Conservation (phyloP, 2,329 filamentous ascomycete genomes). For the Stagonosporopsis vannaccii region DNA sequence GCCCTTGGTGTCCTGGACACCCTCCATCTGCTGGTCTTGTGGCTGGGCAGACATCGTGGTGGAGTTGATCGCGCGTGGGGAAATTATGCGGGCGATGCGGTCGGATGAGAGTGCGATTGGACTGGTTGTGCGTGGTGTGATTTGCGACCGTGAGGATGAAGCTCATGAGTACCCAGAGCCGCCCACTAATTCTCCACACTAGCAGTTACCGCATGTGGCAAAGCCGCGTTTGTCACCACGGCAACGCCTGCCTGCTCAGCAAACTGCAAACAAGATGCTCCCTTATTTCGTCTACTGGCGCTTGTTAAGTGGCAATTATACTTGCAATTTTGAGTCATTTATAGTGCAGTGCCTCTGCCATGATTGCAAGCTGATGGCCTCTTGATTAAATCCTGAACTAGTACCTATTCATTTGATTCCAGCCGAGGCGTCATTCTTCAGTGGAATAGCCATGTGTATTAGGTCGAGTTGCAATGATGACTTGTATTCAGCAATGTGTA, state of each 20-base stretch:
- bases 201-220: slow-evolving; percentile 12
- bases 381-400: too few relatives aligned
- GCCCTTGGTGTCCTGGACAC: slow-evolving; percentile 68
- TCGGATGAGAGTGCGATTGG: slow-evolving; percentile 25
- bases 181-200: slow-evolving; percentile 15
- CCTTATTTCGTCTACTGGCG: neutral
- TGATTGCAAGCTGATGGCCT: neutral
- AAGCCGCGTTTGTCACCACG: slow-evolving; percentile 16
- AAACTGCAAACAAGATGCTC: slow-evolving; percentile 16
- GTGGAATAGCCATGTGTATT: too few relatives aligned
- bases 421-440: too few relatives aligned
- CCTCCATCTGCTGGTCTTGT: slow-evolving; percentile 49
- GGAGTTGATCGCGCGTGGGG: slow-evolving; percentile 9
- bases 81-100: slow-evolving; percentile 22
- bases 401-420: too few relatives aligned
- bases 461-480: too few relatives aligned
- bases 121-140: slow-evolving; percentile 25
- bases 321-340: neutral
- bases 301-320: neutral
- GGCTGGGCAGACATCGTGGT: slow-evolving; percentile 43
- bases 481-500: too few relatives aligned
- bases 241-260: slow-evolving; percentile 24
- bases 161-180: slow-evolving; percentile 28
- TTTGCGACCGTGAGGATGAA: slow-evolving; percentile 31
- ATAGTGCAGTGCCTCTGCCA: neutral